Conservation (phyloP, 2,329 filamentous ascomycete species). For the Talaromyces atroroseus region DNA sequence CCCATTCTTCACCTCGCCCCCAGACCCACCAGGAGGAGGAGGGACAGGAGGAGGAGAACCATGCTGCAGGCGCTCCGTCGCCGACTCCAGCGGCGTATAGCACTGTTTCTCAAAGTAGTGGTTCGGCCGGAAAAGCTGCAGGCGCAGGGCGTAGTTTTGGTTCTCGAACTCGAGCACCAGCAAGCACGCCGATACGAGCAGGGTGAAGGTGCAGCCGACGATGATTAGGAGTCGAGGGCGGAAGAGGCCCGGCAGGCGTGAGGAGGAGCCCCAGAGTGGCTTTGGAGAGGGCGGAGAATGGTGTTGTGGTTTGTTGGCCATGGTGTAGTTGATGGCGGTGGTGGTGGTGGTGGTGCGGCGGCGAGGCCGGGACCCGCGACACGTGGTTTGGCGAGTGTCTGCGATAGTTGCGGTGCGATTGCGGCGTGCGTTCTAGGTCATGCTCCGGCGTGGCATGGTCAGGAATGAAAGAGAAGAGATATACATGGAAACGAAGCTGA, state of each 20-base stretch:
- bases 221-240: slow-evolving; percentile 6
- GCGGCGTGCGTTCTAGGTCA: background rate
- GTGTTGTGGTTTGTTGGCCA: background rate
- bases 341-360: background rate
- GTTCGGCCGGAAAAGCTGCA: slow-evolving; percentile 13
- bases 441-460: too few relatives aligned
- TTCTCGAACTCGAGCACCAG: slow-evolving; percentile 8
- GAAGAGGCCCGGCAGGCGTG: slow-evolving; percentile 3
- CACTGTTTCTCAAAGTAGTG: slow-evolving; percentile 12
- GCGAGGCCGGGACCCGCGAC: background rate
- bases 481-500: too few relatives aligned
- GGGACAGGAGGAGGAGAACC: background rate
- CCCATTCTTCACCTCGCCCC: background rate
- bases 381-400: background rate
- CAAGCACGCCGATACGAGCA: slow-evolving; percentile 2
- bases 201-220: background rate
- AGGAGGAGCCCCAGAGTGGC: slow-evolving; percentile 3
- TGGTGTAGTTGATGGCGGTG: slow-evolving; percentile 2
- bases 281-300: background rate
- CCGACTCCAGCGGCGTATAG: slow-evolving; percentile 5
- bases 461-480: background rate
- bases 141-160: slow-evolving; percentile 9
- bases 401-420: background rate
- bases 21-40: too few relatives aligned
- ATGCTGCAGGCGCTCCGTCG: slow-evolving; percentile 4